phyloP scores from a whole-genome alignment of 768 basidiomycete genomes.

The Mycena galopus region DNA sequence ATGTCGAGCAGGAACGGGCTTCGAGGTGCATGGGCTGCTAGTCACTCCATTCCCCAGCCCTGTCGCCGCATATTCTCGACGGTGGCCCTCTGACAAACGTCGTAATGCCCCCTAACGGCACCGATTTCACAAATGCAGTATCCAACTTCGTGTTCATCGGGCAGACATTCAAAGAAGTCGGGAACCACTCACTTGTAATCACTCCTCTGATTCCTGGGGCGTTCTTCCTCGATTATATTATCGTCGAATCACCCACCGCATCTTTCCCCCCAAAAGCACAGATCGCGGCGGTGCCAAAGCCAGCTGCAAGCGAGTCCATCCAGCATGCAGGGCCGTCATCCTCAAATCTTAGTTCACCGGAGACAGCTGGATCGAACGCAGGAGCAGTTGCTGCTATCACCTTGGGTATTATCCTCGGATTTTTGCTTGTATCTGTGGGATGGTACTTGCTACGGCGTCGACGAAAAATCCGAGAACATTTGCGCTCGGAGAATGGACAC shows the following conservation, averaged over 20 bases:
- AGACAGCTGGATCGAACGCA: too few relatives aligned
- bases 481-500: too few relatives aligned
- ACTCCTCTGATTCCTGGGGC: constrained; percentile 11
- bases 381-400: too few relatives aligned
- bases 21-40: constrained; percentile 1
- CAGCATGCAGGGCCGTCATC: too few relatives aligned
- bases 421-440: too few relatives aligned
- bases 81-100: not conserved
- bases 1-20: not conserved
- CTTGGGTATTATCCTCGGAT: too few relatives aligned
- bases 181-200: constrained; percentile 8
- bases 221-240: constrained; percentile 17
- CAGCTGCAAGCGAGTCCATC: too few relatives aligned
- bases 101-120: not conserved
- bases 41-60: not conserved
- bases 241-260: constrained; percentile 2
- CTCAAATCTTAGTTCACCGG: too few relatives aligned
- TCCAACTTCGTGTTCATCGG: constrained; percentile 15
- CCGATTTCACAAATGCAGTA: not conserved
- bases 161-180: not conserved
- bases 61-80: constrained; percentile 1
- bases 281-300: not conserved
- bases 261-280: not conserved
- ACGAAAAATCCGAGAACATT: too few relatives aligned
- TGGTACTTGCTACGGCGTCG: too few relatives aligned